These are phyloP conservation scores for Gonium pectorale DNA, from an alignment of 139 green algal species.

Conservation along the genomic window DNA sequence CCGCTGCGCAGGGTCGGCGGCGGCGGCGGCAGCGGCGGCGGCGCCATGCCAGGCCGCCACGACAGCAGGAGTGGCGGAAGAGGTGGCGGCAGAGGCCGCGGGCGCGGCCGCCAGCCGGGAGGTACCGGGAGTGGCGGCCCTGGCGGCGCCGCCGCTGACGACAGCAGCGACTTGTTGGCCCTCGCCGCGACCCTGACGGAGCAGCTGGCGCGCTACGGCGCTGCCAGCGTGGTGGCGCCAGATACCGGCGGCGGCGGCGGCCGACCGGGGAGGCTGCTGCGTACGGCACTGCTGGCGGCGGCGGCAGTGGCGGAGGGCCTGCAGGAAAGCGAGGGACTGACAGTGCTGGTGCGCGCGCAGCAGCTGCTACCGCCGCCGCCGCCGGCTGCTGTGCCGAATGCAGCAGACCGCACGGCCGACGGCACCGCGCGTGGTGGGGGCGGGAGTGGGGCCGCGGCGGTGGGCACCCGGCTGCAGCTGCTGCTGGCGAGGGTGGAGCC, in stretches of 20 bases:
- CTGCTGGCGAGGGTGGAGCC: too few relatives aligned
- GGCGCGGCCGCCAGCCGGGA: background rate
- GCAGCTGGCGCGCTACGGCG: background rate
- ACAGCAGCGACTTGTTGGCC: background rate
- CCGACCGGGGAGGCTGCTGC: too few relatives aligned
- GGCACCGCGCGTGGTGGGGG: too few relatives aligned
- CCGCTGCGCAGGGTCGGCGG: background rate
- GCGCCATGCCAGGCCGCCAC: background rate
- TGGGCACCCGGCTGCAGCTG: too few relatives aligned
- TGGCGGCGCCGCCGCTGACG: background rate
- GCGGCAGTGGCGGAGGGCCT: background rate
- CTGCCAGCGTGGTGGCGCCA: background rate
- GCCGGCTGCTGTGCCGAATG: background rate
- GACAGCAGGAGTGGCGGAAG: background rate
- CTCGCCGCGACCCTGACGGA: background rate
- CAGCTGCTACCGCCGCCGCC: background rate
- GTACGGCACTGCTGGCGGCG: conserved; percentile 2
- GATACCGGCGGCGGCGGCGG: background rate
- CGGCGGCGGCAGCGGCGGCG: background rate
- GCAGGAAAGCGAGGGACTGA: background rate
- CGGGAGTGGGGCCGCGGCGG: too few relatives aligned
- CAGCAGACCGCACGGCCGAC: too few relatives aligned
- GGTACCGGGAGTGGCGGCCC: background rate
- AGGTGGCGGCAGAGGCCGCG: background rate
- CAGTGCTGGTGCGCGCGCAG: conserved; percentile 6